A percentile compares a stretch with the other conserved stretches of the same genome.
Conservation (phyloP, 305 asterid genomes). For the Caryopteris hybrid region DNA sequence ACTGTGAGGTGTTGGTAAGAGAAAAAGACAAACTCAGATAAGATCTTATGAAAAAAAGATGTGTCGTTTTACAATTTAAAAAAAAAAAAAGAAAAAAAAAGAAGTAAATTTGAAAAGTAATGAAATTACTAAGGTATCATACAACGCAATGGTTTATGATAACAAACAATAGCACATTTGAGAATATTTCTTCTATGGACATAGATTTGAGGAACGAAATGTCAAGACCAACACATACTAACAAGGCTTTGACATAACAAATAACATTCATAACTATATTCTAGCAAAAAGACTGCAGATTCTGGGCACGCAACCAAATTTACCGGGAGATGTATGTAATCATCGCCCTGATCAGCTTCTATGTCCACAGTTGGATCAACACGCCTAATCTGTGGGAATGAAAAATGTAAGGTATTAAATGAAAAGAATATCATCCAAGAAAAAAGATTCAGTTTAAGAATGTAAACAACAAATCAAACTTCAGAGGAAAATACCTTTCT, state of each 20-base stretch:
- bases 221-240: conserved; percentile 6
- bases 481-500: conserved; percentile 58
- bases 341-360: conserved; percentile 97
- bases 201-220: not conserved
- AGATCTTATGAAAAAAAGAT: too few species aligned
- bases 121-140: not conserved
- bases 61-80: too few species aligned
- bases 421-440: conserved; percentile 10
- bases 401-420: conserved; percentile 14
- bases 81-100: too few species aligned
- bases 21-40: too few species aligned
- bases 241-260: conserved; percentile 14
- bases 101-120: too few species aligned
- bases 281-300: conserved; percentile 18
- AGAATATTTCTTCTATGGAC: not conserved
- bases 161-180: not conserved
- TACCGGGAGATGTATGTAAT: conserved; percentile 91
- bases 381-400: conserved; percentile 65
- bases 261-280: conserved; percentile 15
- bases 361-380: conserved; percentile 97
- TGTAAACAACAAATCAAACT: not conserved
- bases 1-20: not conserved
- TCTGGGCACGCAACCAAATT: conserved; percentile 16
- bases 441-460: conserved; percentile 15
- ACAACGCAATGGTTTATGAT: conserved; percentile 3